A percentile compares a stretch with the other conserved stretches of the same genome.
phyloP scores from a whole-genome alignment of 1,284 basidiomycete genomes.

The Phellinidium pouzarii region DNA sequence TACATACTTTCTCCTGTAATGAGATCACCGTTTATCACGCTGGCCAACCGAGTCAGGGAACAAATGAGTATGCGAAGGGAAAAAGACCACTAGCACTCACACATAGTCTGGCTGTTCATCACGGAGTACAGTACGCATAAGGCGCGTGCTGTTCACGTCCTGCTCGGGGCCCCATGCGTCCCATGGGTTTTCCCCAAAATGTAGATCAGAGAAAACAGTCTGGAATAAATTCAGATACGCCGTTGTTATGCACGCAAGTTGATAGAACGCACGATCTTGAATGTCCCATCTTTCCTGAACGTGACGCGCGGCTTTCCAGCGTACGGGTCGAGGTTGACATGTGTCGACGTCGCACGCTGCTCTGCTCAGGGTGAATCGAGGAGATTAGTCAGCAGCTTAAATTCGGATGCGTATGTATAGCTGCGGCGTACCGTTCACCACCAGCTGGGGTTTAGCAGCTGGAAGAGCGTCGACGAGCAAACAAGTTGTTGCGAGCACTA shows the following conservation, averaged over 20 bases:
- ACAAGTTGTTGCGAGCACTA: neutral
- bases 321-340: constrained; percentile 16
- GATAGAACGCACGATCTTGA: constrained; percentile 38
- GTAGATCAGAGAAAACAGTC: constrained; percentile 61
- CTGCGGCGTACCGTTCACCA: neutral
- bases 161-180: constrained; percentile 58
- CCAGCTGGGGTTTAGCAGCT: neutral
- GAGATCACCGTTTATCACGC: constrained; percentile 58
- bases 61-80: neutral
- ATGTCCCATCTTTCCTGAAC: constrained; percentile 39
- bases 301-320: constrained; percentile 18
- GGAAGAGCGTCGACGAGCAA: neutral
- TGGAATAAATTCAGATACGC: neutral
- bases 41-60: constrained; percentile 21
- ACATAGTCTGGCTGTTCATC: constrained; percentile 58
- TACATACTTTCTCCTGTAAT: constrained; percentile 59
- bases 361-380: neutral
- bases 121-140: constrained; percentile 47
- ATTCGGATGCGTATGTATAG: neutral
- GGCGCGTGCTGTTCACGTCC: constrained; percentile 46
- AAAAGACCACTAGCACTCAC: constrained; percentile 31
- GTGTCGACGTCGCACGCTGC: no score
- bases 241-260: neutral
- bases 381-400: neutral
- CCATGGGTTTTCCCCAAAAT: constrained; percentile 66